Evolutionary conservation across 139 green algal species (phyloP).

Genomic region (Chlorokybus atmophyticus): DNA sequence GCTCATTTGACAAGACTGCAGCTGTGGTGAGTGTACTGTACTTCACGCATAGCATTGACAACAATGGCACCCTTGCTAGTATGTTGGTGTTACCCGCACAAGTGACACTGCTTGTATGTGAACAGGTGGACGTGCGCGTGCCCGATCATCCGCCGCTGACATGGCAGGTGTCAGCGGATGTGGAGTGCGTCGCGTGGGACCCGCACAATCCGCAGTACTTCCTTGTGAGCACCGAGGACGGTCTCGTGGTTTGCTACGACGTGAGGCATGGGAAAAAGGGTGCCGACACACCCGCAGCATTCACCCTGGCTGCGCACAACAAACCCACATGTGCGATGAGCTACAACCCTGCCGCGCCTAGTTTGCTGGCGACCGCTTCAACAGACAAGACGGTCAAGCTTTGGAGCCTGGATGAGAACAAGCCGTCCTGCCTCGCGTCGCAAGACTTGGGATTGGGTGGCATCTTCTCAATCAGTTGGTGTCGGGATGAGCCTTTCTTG

Average conservation of each 20-base stretch:
- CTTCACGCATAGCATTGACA: too few species aligned
- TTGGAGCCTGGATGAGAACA: slow-evolving; percentile 56
- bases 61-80: too few species aligned
- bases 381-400: slow-evolving; percentile 93
- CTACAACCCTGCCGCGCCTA: slow-evolving; percentile 32
- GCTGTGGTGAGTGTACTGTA: slow-evolving; percentile 44
- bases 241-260: slow-evolving; percentile 28
- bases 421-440: slow-evolving; percentile 46
- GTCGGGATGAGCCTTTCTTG: slow-evolving; percentile 16
- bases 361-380: slow-evolving; percentile 69
- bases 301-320: slow-evolving; percentile 62
- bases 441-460: slow-evolving; percentile 43
- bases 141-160: slow-evolving; percentile 17
- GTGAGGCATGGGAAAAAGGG: slow-evolving; percentile 19
- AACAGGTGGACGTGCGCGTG: slow-evolving; percentile 40
- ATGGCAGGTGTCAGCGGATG: slow-evolving; percentile 67
- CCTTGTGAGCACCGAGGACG: slow-evolving; percentile 44
- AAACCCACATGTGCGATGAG: slow-evolving; percentile 49
- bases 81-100: too few species aligned
- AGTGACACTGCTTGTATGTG: too few species aligned
- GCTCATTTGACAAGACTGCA: slow-evolving; percentile 64
- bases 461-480: slow-evolving; percentile 20
- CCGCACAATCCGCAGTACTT: slow-evolving; percentile 62
- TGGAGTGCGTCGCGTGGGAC: slow-evolving; percentile 75
- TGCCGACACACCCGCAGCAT: slow-evolving; percentile 29